Evolutionary conservation across 345 rosid species (phyloP), one percentile per base, ranked within the genome.

Genomic region (Eucalyptus tenuipes): DNA sequence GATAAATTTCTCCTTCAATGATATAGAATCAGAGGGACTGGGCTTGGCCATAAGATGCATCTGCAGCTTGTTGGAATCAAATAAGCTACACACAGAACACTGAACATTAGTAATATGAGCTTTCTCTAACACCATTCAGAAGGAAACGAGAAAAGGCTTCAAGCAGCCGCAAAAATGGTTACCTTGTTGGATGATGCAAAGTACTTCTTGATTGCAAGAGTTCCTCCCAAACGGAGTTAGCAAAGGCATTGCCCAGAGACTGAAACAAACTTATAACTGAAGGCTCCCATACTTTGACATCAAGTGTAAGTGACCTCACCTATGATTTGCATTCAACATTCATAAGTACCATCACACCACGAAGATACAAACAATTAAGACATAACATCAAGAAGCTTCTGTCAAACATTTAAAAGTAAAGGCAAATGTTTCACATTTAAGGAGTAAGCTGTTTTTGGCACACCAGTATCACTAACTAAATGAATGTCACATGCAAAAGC

Each of bases 151-250:
- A 85, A 49, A 52, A 80, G n/a, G 49, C 84, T 50, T 80, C 57
- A 47, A 11, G 40, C 11, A 22, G 52, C 44, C 31, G 48, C 49
- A 59, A 55, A 88, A 86, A 87, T 79, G 61, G 57, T 92, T 94
- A 97, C 99, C 97, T 93, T 57, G 95, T 61, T 20, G 94, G 90
- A 89, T 93, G 94, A 89, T 94, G 98, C 87, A 92, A 92, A 93
- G 94, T 90, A 90, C 92, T 93, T 91, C 97, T 98, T 88, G 99
- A 95, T 89, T 94, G 99, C 94, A 98, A 92, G 71, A 95, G 89
- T 88, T 98, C 99, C 96, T 98, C 99, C 99, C 99, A 98, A 84
- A 98, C 97, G 75, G 98, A 95, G 94, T 98, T 97, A 47, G 97
- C 98, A 86, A 93, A 98, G 55, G 96, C 92, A 92, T 97, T 98